Evolutionary conservation across 2,329 filamentous ascomycete genomes (phyloP).

Genomic region (Colletotrichum higginsianum): DNA sequence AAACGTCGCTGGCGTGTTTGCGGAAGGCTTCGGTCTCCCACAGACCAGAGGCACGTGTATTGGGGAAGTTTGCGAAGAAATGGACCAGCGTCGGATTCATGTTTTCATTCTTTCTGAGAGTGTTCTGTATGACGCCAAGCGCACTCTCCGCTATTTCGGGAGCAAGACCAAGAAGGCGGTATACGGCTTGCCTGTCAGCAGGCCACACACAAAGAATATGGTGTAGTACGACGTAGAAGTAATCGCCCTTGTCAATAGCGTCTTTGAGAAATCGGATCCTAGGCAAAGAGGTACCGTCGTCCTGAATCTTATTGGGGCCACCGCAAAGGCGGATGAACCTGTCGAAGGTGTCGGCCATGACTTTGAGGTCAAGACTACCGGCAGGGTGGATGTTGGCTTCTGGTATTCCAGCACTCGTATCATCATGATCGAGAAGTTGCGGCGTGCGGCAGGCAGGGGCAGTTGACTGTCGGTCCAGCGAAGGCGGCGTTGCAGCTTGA

Average conservation of each 20-base stretch:
- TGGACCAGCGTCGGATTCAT: conserved; percentile 48
- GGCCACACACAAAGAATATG: conserved; percentile 75
- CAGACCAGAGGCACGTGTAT: conserved; percentile 24
- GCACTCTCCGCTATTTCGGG: conserved; percentile 48
- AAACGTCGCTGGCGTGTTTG: conserved; percentile 52
- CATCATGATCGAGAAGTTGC: not conserved
- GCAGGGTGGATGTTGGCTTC: too few species aligned
- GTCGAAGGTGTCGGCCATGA: conserved; percentile 19
- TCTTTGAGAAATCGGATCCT: conserved; percentile 69
- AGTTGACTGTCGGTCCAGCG: not conserved
- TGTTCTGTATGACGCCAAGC: conserved; percentile 52
- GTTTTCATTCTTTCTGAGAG: conserved; percentile 56
- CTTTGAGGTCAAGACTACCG: conserved; percentile 6
- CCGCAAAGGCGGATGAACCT: conserved; percentile 5
- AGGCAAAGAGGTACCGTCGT: conserved; percentile 44
- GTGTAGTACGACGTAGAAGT: conserved; percentile 76
- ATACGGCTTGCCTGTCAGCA: conserved; percentile 52
- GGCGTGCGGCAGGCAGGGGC: not conserved
- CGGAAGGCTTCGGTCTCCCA: conserved; percentile 43
- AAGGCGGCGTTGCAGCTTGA: not conserved
- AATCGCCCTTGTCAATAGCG: conserved; percentile 70
- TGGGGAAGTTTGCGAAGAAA: conserved; percentile 58
- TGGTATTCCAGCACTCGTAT: not conserved
- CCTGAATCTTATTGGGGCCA: conserved; percentile 1
- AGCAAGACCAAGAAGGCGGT: conserved; percentile 42